phyloP scores from a whole-genome alignment of 768 basidiomycete species.

The Porpolomopsis calyptriformis region DNA sequence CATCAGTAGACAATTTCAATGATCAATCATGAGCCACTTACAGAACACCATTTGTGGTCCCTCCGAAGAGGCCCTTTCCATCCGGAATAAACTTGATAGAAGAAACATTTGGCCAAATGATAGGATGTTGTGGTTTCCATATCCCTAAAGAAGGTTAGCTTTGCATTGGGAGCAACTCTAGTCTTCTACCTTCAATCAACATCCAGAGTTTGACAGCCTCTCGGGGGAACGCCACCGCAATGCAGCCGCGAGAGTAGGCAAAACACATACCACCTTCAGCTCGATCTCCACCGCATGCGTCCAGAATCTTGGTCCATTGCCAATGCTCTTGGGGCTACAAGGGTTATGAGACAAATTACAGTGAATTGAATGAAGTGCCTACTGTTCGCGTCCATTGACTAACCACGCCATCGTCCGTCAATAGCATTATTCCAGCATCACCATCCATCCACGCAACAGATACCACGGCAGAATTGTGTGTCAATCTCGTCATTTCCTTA shows the following conservation, averaged over 20 bases:
- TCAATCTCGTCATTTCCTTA: constrained; percentile 45
- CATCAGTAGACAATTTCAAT: not conserved
- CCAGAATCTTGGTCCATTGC: constrained; percentile 46
- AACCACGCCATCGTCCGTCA: constrained; percentile 46
- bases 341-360: constrained; percentile 1
- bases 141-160: constrained; percentile 28
- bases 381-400: constrained; percentile 51
- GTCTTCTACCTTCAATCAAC: constrained; percentile 39
- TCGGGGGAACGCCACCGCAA: constrained; percentile 53
- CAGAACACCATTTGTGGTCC: constrained; percentile 62
- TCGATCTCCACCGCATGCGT: constrained; percentile 31
- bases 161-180: constrained; percentile 2
- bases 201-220: constrained; percentile 57
- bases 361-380: constrained; percentile 15
- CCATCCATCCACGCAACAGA: constrained; percentile 51
- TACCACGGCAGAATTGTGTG: constrained; percentile 39
- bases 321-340: constrained; percentile 39
- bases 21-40: constrained; percentile 22
- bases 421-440: constrained; percentile 44
- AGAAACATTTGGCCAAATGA: constrained; percentile 53
- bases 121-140: constrained; percentile 57
- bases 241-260: constrained; percentile 44
- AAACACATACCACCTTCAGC: constrained; percentile 36
- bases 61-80: constrained; percentile 54
- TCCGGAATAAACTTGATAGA: constrained; percentile 53